A percentile compares a stretch with the other conserved stretches of the same genome.
Evolutionary conservation across 441 rosid genomes (phyloP).

Genomic region (Mallotus repandus): DNA sequence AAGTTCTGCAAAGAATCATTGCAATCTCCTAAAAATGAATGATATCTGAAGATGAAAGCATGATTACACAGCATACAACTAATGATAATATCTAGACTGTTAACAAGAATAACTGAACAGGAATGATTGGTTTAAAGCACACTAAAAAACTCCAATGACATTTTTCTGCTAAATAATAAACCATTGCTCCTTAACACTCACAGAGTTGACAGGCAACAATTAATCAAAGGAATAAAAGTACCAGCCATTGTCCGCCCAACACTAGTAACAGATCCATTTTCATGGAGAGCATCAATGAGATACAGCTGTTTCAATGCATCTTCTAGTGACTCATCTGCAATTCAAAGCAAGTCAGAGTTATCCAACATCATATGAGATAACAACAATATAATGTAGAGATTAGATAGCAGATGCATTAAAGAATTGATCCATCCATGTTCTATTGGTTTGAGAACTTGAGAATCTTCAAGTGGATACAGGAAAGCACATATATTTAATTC

Average conservation of each 20-base stretch:
- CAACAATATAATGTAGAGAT: neutral
- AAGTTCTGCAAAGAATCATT: constrained; percentile 56
- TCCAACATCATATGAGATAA: constrained; percentile 4
- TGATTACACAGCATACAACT: neutral
- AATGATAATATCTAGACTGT: neutral
- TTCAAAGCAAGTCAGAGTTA: constrained; percentile 30
- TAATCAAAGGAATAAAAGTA: constrained; percentile 28
- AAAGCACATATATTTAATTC: neutral
- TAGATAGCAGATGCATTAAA: constrained; percentile 1
- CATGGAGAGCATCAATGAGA: constrained; percentile 93
- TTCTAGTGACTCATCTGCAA: constrained; percentile 78
- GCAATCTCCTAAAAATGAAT: constrained; percentile 1
- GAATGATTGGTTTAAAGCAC: constrained; percentile 3
- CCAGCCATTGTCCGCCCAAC: constrained; percentile 92
- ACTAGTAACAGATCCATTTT: constrained; percentile 77
- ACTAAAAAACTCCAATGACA: too few relatives aligned
- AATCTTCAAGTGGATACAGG: neutral
- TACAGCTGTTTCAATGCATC: constrained; percentile 92
- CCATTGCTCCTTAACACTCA: neutral
- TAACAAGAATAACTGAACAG: neutral
- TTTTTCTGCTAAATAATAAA: constrained; percentile 2
- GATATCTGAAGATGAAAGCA: neutral
- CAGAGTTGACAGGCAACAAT: too few relatives aligned
- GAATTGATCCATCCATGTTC: neutral
- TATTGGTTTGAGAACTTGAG: neutral